Conservation (phyloP, 352 stramenopile genomes). For the Aphanomyces invadans region DNA sequence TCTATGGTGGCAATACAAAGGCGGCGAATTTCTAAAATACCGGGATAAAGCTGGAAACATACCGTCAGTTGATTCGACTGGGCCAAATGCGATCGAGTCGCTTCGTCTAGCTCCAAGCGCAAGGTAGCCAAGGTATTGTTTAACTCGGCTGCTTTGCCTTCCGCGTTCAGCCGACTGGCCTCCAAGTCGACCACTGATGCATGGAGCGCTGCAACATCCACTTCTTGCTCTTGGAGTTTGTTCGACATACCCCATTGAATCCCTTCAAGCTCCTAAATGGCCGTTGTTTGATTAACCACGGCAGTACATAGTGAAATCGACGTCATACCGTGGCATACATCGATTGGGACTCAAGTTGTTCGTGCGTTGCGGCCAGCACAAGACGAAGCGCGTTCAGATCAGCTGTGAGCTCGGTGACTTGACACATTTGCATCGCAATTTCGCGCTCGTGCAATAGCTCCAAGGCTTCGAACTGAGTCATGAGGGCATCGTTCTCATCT, state of each 20-base stretch:
- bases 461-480: neutral
- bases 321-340: neutral
- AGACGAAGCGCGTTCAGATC: slow-evolving; percentile 70
- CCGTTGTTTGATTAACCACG: too few species aligned
- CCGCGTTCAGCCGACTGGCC: too few species aligned
- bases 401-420: slow-evolving; percentile 64
- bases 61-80: neutral
- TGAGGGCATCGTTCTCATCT: neutral
- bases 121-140: too few species aligned
- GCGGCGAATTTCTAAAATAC: too few species aligned
- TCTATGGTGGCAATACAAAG: too few species aligned
- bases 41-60: too few species aligned
- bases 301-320: neutral
- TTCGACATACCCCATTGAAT: too few species aligned
- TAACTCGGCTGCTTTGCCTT: neutral
- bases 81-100: neutral
- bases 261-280: neutral
- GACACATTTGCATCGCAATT: neutral
- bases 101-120: neutral
- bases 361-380: slow-evolving; percentile 57
- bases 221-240: too few species aligned
- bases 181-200: too few species aligned
- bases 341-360: slow-evolving; percentile 38
- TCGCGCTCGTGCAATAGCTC: neutral
- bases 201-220: too few species aligned